Percentiles rank a stretch among this genome's conserved stretches.
Conservation (phyloP, 1,284 basidiomycete species). For the Pseudozyma tsukubaensis region DNA sequence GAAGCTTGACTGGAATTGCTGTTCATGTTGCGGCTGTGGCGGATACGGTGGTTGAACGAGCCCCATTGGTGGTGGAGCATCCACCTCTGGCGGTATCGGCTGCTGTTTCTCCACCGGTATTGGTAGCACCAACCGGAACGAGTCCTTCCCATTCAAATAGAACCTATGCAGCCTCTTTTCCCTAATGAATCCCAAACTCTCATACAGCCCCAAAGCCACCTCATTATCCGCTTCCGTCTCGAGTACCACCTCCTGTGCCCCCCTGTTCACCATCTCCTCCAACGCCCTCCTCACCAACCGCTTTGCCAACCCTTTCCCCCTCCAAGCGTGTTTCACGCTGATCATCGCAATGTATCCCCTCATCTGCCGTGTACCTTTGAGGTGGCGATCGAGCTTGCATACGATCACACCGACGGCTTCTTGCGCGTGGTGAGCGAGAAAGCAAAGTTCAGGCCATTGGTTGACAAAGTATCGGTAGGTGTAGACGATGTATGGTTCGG, state of each 20-base stretch:
- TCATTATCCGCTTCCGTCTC: conserved; percentile 97
- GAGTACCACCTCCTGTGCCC: conserved; percentile 89
- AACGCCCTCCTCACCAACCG: conserved; percentile 75
- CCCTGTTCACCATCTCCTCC: conserved; percentile 80
- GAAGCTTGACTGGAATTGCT: too few relatives aligned
- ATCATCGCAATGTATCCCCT: conserved; percentile 99
- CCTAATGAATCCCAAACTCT: conserved; percentile 90
- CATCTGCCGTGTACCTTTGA: conserved; percentile 74
- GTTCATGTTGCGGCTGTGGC: neutral
- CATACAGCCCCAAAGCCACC: conserved; percentile 87
- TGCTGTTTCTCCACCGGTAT: conserved; percentile 23
- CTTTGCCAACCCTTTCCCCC: conserved; percentile 72
- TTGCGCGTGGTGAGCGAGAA: conserved; percentile 74
- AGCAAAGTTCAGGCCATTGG: conserved; percentile 94
- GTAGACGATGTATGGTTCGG: conserved; percentile 94
- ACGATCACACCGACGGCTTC: conserved; percentile 81
- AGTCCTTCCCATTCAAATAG: conserved; percentile 81
- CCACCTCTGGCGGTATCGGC: conserved; percentile 11
- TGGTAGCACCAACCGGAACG: conserved; percentile 60
- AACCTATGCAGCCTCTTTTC: conserved; percentile 95
- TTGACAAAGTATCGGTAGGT: conserved; percentile 78
- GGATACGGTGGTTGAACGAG: conserved; percentile 35
- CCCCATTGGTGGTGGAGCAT: conserved; percentile 17
- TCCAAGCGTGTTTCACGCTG: conserved; percentile 50
- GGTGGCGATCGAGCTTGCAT: conserved; percentile 90